Percentiles rank a stretch among this genome's conserved stretches.
These are phyloP conservation scores for Apiotrichum siamense DNA, from an alignment of 1,284 basidiomycete genomes.

Conservation along the genomic window DNA sequence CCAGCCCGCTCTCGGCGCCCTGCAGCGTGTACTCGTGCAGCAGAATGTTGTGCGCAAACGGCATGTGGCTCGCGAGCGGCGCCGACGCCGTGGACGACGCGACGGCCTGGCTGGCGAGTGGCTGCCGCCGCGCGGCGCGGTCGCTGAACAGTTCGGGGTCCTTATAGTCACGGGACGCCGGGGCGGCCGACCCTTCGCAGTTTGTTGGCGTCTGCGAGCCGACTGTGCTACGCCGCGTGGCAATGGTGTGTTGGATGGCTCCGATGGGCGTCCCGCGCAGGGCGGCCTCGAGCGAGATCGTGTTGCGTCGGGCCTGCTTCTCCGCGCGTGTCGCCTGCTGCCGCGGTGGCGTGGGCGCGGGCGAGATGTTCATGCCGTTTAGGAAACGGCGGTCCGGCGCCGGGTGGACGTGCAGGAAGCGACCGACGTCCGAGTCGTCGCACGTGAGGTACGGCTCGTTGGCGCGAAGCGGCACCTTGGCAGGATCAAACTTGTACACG, in stretches of 20 bases:
- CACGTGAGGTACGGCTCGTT: conserved; percentile 15
- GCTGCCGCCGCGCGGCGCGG: conserved; percentile 1
- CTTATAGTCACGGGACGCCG: conserved; percentile 23
- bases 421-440: conserved; percentile 35
- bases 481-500: conserved; percentile 65
- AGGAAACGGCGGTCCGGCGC: conserved; percentile 38
- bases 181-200: neutral
- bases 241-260: conserved; percentile 1
- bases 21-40: conserved; percentile 73
- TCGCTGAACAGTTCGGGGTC: conserved; percentile 35
- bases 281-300: conserved; percentile 9
- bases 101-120: conserved; percentile 2
- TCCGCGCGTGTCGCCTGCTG: neutral
- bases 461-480: conserved; percentile 43
- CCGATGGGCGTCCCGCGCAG: conserved; percentile 3
- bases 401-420: conserved; percentile 47
- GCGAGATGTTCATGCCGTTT: neutral
- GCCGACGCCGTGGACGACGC: conserved; percentile 15
- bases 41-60: conserved; percentile 45
- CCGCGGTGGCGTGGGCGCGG: neutral
- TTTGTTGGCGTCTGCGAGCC: conserved; percentile 1
- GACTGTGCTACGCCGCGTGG: conserved; percentile 4
- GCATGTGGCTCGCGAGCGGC: conserved; percentile 37
- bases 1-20: conserved; percentile 83
- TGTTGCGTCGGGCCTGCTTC: conserved; percentile 10